Percentiles rank a stretch among this genome's conserved stretches.
phyloP scores from a whole-genome alignment of 2,329 filamentous ascomycete genomes.

The Epichloe glyceriae region DNA sequence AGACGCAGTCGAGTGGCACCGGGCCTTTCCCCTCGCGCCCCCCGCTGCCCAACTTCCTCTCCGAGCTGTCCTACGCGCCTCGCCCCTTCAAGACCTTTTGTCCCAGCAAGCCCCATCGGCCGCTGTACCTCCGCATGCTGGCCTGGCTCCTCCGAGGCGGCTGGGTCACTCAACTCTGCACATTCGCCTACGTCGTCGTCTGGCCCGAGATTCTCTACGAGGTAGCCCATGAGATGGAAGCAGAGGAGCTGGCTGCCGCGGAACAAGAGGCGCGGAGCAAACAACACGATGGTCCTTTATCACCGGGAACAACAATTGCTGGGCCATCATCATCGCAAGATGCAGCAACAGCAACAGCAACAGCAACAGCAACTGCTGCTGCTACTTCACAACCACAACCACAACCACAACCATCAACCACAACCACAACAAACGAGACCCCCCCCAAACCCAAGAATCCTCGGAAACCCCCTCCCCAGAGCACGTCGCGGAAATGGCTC shows the following conservation, averaged over 20 bases:
- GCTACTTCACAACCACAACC: background rate
- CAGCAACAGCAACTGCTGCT: background rate
- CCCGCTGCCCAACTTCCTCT: constrained; percentile 75
- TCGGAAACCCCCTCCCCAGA: constrained; percentile 21
- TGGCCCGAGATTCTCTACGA: constrained; percentile 71
- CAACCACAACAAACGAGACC: background rate
- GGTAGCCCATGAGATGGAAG: constrained; percentile 59
- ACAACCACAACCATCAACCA: background rate
- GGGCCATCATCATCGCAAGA: background rate
- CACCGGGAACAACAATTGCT: background rate
- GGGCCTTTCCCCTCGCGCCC: constrained; percentile 76
- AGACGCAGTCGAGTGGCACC: constrained; percentile 60
- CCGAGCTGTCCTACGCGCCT: constrained; percentile 65
- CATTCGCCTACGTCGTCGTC: constrained; percentile 80
- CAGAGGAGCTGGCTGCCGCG: constrained; percentile 43
- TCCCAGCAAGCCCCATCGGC: constrained; percentile 76
- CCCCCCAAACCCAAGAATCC: background rate
- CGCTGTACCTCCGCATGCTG: constrained; percentile 78
- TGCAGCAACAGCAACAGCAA: background rate
- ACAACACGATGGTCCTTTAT: background rate
- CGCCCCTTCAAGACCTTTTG: constrained; percentile 74
- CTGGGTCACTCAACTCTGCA: constrained; percentile 88
- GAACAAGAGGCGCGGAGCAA: constrained; percentile 11
- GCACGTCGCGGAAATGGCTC: constrained; percentile 47
- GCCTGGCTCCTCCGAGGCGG: constrained; percentile 87